Percentiles rank a stretch among this genome's conserved stretches.
phyloP scores from a whole-genome alignment of 192 early-diverging fungal genomes.

The Rhizophagus clarus region DNA sequence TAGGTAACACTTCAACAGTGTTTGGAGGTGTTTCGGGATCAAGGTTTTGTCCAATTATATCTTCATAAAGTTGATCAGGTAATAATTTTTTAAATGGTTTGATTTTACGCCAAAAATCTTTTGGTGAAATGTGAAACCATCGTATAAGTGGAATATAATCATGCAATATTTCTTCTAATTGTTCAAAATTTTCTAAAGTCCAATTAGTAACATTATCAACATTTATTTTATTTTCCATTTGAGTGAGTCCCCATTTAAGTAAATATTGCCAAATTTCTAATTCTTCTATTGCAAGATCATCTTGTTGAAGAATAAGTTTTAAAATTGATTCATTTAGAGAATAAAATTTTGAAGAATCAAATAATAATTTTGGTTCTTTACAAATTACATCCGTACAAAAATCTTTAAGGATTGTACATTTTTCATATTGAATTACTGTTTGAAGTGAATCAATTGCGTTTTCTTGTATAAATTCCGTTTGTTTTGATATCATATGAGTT shows the following conservation, averaged over 20 bases:
- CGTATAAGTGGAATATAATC: background rate
- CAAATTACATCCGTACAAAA: background rate
- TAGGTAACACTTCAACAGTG: background rate
- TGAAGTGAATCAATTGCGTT: background rate
- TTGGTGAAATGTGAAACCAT: background rate
- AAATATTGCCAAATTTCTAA: constrained; percentile 2
- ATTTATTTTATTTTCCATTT: background rate
- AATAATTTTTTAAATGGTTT: background rate
- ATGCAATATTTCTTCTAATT: background rate
- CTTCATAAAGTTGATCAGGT: background rate
- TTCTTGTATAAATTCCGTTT: background rate
- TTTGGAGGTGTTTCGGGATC: background rate
- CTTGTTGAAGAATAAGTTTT: background rate
- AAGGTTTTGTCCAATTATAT: background rate
- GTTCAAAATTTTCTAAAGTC: background rate
- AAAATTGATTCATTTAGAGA: background rate
- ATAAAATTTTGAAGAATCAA: background rate
- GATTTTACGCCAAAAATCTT: background rate
- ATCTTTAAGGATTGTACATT: background rate
- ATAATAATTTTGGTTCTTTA: background rate
- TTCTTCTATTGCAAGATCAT: constrained; percentile 1
- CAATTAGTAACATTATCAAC: background rate
- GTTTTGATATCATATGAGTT: background rate
- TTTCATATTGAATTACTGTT: background rate
- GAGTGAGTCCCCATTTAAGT: background rate